Evolutionary conservation across 129 eudicot genomes (phyloP).

Genomic region (Chrysanthemum seticuspe): DNA sequence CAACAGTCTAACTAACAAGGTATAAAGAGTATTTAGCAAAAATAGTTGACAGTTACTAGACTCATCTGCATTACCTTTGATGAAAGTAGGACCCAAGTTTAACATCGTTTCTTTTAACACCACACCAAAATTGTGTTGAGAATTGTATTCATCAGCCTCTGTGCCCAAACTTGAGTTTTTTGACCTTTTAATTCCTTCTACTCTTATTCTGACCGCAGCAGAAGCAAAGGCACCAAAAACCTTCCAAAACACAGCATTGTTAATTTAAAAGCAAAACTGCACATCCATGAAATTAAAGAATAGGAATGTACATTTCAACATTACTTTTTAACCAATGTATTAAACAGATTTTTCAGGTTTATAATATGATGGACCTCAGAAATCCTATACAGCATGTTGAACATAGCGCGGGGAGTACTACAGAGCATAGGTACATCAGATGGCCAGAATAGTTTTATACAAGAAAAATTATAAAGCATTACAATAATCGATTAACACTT

Average conservation of each 20-base stretch:
- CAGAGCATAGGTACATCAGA: conserved; percentile 1
- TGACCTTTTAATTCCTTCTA: conserved; percentile 37
- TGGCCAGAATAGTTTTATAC: background rate
- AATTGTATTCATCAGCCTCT: conserved; percentile 35
- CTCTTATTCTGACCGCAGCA: conserved; percentile 73
- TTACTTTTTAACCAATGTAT: conserved; percentile 1
- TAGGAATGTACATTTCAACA: conserved; percentile 1
- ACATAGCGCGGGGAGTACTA: conserved; percentile 11
- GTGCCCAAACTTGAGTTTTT: conserved; percentile 36
- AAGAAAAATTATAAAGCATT: background rate
- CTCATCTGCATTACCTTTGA: conserved; percentile 58
- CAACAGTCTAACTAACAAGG: conserved; percentile 25
- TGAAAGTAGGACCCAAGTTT: conserved; percentile 90
- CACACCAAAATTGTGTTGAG: conserved; percentile 70
- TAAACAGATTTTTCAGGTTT: conserved; percentile 18
- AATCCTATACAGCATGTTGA: background rate
- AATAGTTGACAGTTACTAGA: conserved; percentile 7
- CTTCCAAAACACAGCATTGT: conserved; percentile 41
- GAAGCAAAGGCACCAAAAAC: conserved; percentile 73
- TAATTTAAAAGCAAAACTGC: conserved; percentile 23
- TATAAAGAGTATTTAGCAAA: conserved; percentile 17
- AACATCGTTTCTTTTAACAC: conserved; percentile 93
- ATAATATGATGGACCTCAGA: conserved; percentile 6
- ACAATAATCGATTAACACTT: no score
- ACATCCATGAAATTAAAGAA: conserved; percentile 13